Evolutionary conservation across 2,329 filamentous ascomycete genomes (phyloP), one percentile per base, ranked within the genome.

Genomic region (Elsinoe ampelina): DNA sequence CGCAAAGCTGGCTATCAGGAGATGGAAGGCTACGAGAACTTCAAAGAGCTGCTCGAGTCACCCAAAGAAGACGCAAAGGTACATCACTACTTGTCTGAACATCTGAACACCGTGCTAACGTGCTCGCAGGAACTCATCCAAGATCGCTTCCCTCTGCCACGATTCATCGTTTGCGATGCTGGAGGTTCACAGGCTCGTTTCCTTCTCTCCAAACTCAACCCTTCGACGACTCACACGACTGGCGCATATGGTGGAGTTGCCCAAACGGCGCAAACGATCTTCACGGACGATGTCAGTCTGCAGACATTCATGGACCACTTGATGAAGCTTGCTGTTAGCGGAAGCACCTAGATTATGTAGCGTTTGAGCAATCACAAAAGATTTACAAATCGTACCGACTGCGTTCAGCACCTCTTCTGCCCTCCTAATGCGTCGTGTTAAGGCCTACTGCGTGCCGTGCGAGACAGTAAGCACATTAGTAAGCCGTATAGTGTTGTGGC

Each of bases 251-350:
- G 93, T 57, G 91, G 90, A 60, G 87, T 92, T 50, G 84, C 87
- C 30, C 88, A 92, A 67, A 91, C 87, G 47, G 91, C 92, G 7
- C 93, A 98, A 73, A 98, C 93, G 4, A 98, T 98, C 66, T 98
- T 98, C 75, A 98, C 93, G 0, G 93, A 98, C 67, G 93, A 98
- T 71, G 93, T 98, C 56, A 96, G 90, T 56, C 76, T 98, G 68
- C 92, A 97, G 73, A 97, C 92, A 1, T 98, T 98, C 70, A 98
- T 98, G 93, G 93, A 98, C 67, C 91, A 97, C 74, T 77, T 98
- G 70, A 98, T 98, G 93, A 98, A 98, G 89, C 61, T 71, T 54
- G 69, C 69, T 51, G 69, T 71, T 34, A 71, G 69, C 56, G 69
- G 69, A n/a, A 71, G 68, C 51, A 64, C 63, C 39, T 67, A 67